Evolutionary conservation across 1,284 basidiomycete genomes (phyloP), one percentile per base, ranked within the genome.

Genomic region (Malassezia slooffiae): DNA sequence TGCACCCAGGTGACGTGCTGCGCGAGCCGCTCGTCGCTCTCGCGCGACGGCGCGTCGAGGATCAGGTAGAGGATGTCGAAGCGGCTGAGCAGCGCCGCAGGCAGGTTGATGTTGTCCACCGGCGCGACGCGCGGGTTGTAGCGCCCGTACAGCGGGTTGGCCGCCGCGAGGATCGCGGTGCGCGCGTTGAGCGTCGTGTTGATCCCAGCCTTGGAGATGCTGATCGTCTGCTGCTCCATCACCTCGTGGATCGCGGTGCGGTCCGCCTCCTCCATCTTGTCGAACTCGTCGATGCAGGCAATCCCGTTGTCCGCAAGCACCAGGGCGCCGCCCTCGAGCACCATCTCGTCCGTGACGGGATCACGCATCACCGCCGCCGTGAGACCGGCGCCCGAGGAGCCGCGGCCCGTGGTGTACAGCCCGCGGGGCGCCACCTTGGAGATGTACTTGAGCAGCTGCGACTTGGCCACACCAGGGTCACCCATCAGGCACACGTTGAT

Each of bases 141-240:
- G 16, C 93, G 82, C 12, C 93, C 93, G 64, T 93, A 97, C 0
- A 97, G 76, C 31, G 93, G 93, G 71, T 99, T 99, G 32, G 93
- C 93, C 7, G 93, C 93, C 1, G 93, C 93, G 9, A 97, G 80
- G 62, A 99, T 88, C 8, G 93, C 96, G 0, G 91, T 95, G 29
- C 93, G 81, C n/a, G 93, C 93, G 64, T 97, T 99, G 28, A 97
- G 76, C 0, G 93, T 97, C 0, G 93, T 97, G 0, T 89, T 93
- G 70, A 99, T 99, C 16, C 93, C 93, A 2, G 93, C 93, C 73
- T 99, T 99, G 33, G 89, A 90, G 58, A 99, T 99, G 3, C 88
- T 95, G 54, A 99, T 97, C 2, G 93, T 99, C 72, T 99, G 91
- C 69, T 99, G 91, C 71, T 99, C 91, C 93, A 99, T 99, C 44